A percentile compares a stretch with the other conserved stretches of the same genome.
Evolutionary conservation across 108 stramenopile genomes (phyloP).

Genomic region (Nitzschia sp.): DNA sequence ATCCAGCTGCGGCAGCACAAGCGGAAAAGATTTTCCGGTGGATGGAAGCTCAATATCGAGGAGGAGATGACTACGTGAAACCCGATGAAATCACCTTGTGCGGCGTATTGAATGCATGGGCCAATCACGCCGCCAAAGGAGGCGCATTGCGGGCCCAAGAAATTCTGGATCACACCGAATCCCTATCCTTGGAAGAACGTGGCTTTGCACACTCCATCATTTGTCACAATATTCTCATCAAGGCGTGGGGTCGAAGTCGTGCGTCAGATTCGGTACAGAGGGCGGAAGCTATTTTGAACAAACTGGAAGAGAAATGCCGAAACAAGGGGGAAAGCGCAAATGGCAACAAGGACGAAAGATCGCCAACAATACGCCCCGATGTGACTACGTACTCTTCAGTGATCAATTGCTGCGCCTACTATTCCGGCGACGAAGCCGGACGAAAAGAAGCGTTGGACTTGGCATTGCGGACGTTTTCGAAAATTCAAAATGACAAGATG

Average conservation of each 20-base stretch:
- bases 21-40: slow-evolving; percentile 65
- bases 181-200: slow-evolving; percentile 34
- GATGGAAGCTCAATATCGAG: slow-evolving; percentile 67
- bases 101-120: slow-evolving; percentile 71
- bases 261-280: slow-evolving; percentile 44
- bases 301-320: slow-evolving; percentile 28
- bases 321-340: not conserved
- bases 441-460: slow-evolving; percentile 33
- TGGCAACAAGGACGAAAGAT: too few species aligned
- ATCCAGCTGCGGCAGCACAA: slow-evolving; percentile 41
- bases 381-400: slow-evolving; percentile 50
- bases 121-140: slow-evolving; percentile 61
- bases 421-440: slow-evolving; percentile 24
- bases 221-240: slow-evolving; percentile 66
- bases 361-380: slow-evolving; percentile 28
- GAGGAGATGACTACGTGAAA: slow-evolving; percentile 52
- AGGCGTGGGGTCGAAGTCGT: slow-evolving; percentile 69
- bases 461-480: slow-evolving; percentile 43
- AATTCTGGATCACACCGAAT: slow-evolving; percentile 71
- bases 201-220: slow-evolving; percentile 45
- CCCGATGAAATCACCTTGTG: slow-evolving; percentile 73
- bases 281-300: slow-evolving; percentile 33
- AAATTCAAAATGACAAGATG: slow-evolving; percentile 18
- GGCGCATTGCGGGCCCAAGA: slow-evolving; percentile 70
- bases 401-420: slow-evolving; percentile 54